These are phyloP conservation scores for Nicotiana rustica DNA, from an alignment of 305 asterid genomes.

Conservation along the genomic window DNA sequence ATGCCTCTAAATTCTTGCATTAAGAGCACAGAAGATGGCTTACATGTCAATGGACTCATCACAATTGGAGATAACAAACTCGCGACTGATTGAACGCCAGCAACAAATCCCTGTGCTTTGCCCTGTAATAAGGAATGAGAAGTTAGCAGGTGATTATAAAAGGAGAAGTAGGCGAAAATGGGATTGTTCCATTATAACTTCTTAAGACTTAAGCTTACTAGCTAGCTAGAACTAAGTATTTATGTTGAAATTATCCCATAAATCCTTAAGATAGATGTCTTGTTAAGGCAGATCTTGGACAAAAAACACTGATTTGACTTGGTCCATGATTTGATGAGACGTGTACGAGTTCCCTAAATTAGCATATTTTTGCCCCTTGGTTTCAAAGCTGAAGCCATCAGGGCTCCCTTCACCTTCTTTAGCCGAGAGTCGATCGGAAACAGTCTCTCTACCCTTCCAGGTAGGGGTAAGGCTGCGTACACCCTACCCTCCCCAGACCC, in stretches of 20 bases:
- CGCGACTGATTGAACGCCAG: slow-evolving; percentile 79
- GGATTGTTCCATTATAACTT: neutral
- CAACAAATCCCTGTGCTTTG: slow-evolving; percentile 86
- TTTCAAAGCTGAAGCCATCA: neutral
- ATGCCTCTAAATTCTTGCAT: neutral
- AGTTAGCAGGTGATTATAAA: neutral
- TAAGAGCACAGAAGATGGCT: slow-evolving; percentile 37
- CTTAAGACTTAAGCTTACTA: neutral
- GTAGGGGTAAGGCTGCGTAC: too few species aligned
- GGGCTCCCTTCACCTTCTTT: too few species aligned
- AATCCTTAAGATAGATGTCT: neutral
- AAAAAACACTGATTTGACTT: neutral
- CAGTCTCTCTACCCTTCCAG: too few species aligned
- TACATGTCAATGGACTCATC: slow-evolving; percentile 91
- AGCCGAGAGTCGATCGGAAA: too few species aligned
- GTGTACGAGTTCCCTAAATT: neutral
- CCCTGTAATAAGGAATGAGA: slow-evolving; percentile 58
- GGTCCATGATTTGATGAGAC: neutral
- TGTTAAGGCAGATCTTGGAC: neutral
- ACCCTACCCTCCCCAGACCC: too few species aligned
- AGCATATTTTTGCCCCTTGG: neutral
- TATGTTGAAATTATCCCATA: neutral
- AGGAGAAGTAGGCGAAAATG: neutral
- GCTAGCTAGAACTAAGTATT: neutral
- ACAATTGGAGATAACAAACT: slow-evolving; percentile 87